Conservation (phyloP, 495 filamentous ascomycete species). For the Lineolata rhizophorae region DNA sequence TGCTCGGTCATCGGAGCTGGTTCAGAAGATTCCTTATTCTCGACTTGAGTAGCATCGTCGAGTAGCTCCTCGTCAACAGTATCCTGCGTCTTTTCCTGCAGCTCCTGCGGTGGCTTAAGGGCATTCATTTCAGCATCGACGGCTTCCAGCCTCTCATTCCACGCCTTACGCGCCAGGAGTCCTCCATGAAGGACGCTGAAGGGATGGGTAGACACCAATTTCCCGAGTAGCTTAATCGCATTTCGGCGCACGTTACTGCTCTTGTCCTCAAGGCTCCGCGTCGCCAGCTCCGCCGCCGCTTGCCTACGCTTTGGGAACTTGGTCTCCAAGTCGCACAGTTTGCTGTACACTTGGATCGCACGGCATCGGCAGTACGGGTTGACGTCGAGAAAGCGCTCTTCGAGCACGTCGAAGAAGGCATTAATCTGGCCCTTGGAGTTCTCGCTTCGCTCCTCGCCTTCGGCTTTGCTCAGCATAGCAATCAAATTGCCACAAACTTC, state of each 20-base stretch:
- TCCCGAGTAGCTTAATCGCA: slow-evolving; percentile 76
- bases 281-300: slow-evolving; percentile 62
- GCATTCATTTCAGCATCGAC: slow-evolving; percentile 65
- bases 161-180: slow-evolving; percentile 62
- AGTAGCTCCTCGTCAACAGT: slow-evolving; percentile 57
- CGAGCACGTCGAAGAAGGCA: slow-evolving; percentile 87
- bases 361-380: slow-evolving; percentile 92
- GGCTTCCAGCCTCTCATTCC: slow-evolving; percentile 54
- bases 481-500: slow-evolving; percentile 99
- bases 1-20: slow-evolving; percentile 38
- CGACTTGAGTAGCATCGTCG: slow-evolving; percentile 71
- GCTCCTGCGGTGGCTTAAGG: slow-evolving; percentile 60
- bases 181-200: slow-evolving; percentile 85
- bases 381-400: slow-evolving; percentile 88
- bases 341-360: slow-evolving; percentile 81
- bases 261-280: slow-evolving; percentile 83
- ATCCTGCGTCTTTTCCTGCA: slow-evolving; percentile 36
- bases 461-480: slow-evolving; percentile 68
- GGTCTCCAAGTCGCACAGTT: slow-evolving; percentile 73
- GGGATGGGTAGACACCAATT: slow-evolving; percentile 77
- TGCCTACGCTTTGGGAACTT: slow-evolving; percentile 90
- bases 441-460: slow-evolving; percentile 51
- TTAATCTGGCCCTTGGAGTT: slow-evolving; percentile 86
- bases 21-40: slow-evolving; percentile 39
- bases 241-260: slow-evolving; percentile 93